Percentiles rank a stretch among this genome's conserved stretches.
phyloP scores from a whole-genome alignment of 176 grass and related monocot genomes.

The Pontederia paniculata region DNA sequence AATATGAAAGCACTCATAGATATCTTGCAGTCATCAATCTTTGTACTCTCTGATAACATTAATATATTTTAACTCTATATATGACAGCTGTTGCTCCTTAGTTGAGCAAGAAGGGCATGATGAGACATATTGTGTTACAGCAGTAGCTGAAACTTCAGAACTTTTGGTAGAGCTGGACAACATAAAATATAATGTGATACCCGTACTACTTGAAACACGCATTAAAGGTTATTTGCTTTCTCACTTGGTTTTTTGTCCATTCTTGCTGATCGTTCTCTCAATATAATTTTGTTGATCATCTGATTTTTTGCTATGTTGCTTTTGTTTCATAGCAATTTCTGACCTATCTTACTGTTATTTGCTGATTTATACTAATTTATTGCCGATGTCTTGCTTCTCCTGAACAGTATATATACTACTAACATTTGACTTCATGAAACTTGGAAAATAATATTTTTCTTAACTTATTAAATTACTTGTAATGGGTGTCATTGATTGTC shows the following conservation, averaged over 20 bases:
- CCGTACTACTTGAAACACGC: constrained; percentile 38
- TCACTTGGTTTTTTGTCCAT: not conserved
- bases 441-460: too few species aligned
- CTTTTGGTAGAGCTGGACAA: constrained; percentile 37
- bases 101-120: constrained; percentile 18
- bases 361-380: too few species aligned
- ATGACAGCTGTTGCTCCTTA: constrained; percentile 33
- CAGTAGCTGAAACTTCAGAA: constrained; percentile 33
- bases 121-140: constrained; percentile 45
- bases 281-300: constrained; percentile 8
- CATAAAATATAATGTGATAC: constrained; percentile 50
- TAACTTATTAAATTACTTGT: too few species aligned
- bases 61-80: not conserved
- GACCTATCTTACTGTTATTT: too few species aligned
- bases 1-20: too few species aligned
- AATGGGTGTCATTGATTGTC: too few species aligned
- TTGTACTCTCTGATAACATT: too few species aligned
- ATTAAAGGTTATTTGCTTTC: constrained; percentile 50
- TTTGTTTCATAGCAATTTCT: too few species aligned
- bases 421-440: too few species aligned
- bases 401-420: too few species aligned
- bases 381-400: too few species aligned
- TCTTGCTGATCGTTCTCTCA: constrained; percentile 3
- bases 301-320: not conserved
- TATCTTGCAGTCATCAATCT: too few species aligned